Evolutionary conservation across 164 flowering plant species (phyloP), one percentile per base, ranked within the genome.

Genomic region (Piper longum): DNA sequence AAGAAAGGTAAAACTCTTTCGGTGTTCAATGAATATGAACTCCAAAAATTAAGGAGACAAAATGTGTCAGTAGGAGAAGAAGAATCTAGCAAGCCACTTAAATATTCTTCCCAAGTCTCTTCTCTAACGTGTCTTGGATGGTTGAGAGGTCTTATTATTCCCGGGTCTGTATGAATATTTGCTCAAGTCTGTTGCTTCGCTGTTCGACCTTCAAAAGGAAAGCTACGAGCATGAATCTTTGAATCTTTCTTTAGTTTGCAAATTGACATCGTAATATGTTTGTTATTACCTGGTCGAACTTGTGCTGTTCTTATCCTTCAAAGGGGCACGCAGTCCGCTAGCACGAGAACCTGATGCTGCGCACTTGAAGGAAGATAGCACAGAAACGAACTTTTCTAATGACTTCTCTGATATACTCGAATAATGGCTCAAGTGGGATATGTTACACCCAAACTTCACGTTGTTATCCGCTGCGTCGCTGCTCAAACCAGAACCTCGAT

Each of bases 271-370:
- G 36, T 26, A 26, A 26, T 26, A 2, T 26, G 36, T 26, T 26
- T 26, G 36, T 26, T 26, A 55, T 71, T 76, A 87, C 93, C 89
- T 78, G 18, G 67, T 76, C 11, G 54, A 59, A 63, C 63, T 43
- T 56, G 80, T 83, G 76, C 84, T 88, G 26, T 65, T 71, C 5
- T 87, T 80, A 66, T 89, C 97, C 77, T 78, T 90, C 16, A 93
- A 72, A 69, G 99, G 99, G 39, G 99, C 87, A 60, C 97, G 92
- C 40, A 93, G 92, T 61, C 99, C 99, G 73, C 97, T 90, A 55
- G 95, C 97, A 66, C 97, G 99, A 69, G 97, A 88, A 65, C 99
- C 97, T 66, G 85, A 75, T 59, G 85, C 65, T 14, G 74, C 60
- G 73, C 41, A 84, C 71, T 69, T 84, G 69, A 81, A 87, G 61